Conservation (phyloP, 1,284 basidiomycete species). For the Ceratorhiza oryzae-sativae region DNA sequence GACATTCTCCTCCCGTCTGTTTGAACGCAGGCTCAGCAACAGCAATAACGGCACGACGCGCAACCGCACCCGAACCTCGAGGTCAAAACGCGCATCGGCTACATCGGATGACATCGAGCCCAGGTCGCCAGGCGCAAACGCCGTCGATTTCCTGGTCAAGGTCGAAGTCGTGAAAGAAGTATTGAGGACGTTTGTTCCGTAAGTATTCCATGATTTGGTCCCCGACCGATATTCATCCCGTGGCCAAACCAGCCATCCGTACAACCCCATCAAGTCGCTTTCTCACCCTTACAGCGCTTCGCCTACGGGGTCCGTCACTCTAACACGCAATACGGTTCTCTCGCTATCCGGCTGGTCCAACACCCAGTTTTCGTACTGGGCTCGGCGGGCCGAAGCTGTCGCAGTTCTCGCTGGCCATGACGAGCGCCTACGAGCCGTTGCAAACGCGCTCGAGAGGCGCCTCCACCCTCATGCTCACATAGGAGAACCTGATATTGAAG, state of each 20-base stretch:
- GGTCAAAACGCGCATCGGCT: slow-evolving; percentile 37
- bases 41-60: slow-evolving; percentile 49
- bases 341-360: slow-evolving; percentile 61
- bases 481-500: slow-evolving; percentile 40
- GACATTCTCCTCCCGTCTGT: slow-evolving; percentile 58
- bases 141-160: slow-evolving; percentile 61
- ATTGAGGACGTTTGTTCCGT: slow-evolving; percentile 58
- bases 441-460: slow-evolving; percentile 54
- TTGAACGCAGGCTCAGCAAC: slow-evolving; percentile 54
- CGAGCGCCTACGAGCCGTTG: slow-evolving; percentile 53
- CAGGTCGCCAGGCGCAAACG: slow-evolving; percentile 53
- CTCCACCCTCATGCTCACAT: slow-evolving; percentile 47
- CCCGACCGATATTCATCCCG: slow-evolving; percentile 5
- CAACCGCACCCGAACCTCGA: slow-evolving; percentile 49
- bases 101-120: slow-evolving; percentile 32
- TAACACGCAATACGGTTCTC: slow-evolving; percentile 58
- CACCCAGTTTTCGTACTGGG: slow-evolving; percentile 62
- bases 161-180: slow-evolving; percentile 61
- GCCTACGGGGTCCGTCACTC: slow-evolving; percentile 56
- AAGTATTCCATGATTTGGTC: slow-evolving; percentile 45
- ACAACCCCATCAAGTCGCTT: slow-evolving; percentile 60
- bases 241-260: slow-evolving; percentile 55
- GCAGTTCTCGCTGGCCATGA: slow-evolving; percentile 56
- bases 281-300: slow-evolving; percentile 53
- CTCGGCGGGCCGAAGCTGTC: slow-evolving; percentile 58